Evolutionary conservation across 768 basidiomycete species (phyloP), one percentile per base, ranked within the genome.

Genomic region (Suillus weaverae): DNA sequence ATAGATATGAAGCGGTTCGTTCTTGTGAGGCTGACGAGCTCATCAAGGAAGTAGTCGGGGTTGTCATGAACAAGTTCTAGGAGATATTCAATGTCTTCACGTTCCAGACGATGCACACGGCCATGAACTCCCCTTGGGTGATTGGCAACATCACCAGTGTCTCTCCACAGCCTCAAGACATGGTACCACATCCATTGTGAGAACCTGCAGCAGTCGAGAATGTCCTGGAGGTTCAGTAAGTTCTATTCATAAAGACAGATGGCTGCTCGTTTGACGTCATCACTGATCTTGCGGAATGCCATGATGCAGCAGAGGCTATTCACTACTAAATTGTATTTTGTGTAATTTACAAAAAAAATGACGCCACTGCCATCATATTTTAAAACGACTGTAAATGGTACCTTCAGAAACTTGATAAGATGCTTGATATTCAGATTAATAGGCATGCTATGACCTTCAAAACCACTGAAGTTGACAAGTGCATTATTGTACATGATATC

Each of bases 391-490:
- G 22, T 26, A n/a, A 26, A 41, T n/a, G n/a, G n/a, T 14, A 77
- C 75, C 75, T 79, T 80, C 0, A 79, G 46, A 61, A 76, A 72
- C 1, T 71, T 54, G 46, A 80, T 79, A 0, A 75, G 46, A 63
- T 81, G 79, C 54, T 81, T 75, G 1, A 80, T 79, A 60, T 81
- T 81, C 2, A 77, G 9, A 44, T 81, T 76, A 16, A 79, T 72
- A 0, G 64, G 66, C 77, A 80, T 81, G 3, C 64, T 69, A 60
- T 79, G 76, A 5, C 78, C 76, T 5, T 72, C 63, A 1, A 75
- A 59, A 0, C 79, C 78, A 0, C 73, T 72, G 0, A 70, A 36
- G 48, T 80, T 78, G 14, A 80, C 64, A 1, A 81, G 66, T 72
- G 77, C 76, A 32, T 70, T 76, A 60, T 81, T 77, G 0, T 71